These are phyloP conservation scores for Puccinia brachypodii DNA, from an alignment of 1,284 basidiomycete genomes.

Conservation along the genomic window DNA sequence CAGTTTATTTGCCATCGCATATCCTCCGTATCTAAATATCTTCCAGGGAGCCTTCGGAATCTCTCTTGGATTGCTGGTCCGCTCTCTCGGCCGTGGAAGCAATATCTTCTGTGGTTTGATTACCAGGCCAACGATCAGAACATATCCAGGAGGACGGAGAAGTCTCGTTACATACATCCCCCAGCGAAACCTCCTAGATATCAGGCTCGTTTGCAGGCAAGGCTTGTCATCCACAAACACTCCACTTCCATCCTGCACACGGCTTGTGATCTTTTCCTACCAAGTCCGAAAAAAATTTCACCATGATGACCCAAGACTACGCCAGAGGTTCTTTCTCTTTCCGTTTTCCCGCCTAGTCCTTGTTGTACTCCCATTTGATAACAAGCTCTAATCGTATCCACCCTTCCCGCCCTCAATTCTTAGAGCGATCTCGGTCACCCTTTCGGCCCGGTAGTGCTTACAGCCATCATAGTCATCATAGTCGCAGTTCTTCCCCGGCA, in stretches of 20 bases:
- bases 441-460: slow-evolving; percentile 18
- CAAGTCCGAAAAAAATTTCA: too few relatives aligned
- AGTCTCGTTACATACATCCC: too few relatives aligned
- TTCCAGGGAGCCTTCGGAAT: background rate
- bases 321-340: background rate
- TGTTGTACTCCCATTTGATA: background rate
- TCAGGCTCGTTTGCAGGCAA: too few relatives aligned
- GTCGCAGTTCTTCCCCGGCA: slow-evolving; percentile 21
- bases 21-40: background rate
- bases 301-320: slow-evolving; percentile 4
- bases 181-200: background rate
- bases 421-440: slow-evolving; percentile 40
- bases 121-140: background rate
- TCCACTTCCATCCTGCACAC: too few relatives aligned
- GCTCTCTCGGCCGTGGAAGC: background rate
- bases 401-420: too few relatives aligned
- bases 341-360: background rate
- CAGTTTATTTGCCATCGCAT: background rate
- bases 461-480: slow-evolving; percentile 10
- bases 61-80: too few relatives aligned
- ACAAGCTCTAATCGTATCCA: background rate
- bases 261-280: too few relatives aligned
- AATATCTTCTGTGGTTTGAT: background rate
- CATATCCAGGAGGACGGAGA: background rate
- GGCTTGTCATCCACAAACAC: too few relatives aligned